A percentile compares a stretch with the other conserved stretches of the same genome.
These are phyloP conservation scores for Glonium stellatum DNA, from an alignment of 495 filamentous ascomycete genomes.

Conservation along the genomic window DNA sequence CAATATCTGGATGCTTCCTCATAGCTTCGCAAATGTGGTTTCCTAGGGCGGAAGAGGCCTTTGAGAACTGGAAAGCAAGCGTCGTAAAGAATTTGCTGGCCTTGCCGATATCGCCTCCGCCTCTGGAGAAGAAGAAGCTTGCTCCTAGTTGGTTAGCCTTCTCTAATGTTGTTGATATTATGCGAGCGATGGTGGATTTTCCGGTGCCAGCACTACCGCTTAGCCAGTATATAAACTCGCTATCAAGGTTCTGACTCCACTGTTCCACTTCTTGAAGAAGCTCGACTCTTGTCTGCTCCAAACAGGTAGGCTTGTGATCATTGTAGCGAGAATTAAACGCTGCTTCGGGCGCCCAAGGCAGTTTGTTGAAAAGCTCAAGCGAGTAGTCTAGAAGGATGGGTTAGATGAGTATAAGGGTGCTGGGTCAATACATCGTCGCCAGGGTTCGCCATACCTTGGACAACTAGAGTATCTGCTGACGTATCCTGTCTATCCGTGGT, in stretches of 20 bases:
- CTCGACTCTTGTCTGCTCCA: slow-evolving; percentile 15
- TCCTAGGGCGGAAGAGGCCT: neutral
- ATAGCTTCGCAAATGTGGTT: slow-evolving; percentile 1
- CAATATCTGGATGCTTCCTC: slow-evolving; percentile 5
- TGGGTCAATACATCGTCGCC: too few species aligned
- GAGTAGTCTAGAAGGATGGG: too few species aligned
- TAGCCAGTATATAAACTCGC: slow-evolving; percentile 31
- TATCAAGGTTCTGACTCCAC: slow-evolving; percentile 8
- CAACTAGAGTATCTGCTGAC: too few species aligned
- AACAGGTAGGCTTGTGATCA: slow-evolving; percentile 13
- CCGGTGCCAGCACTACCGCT: slow-evolving; percentile 16
- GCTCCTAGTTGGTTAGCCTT: slow-evolving; percentile 15
- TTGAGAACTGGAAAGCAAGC: slow-evolving; percentile 12
- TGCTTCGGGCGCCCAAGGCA: neutral
- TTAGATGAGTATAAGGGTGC: too few species aligned
- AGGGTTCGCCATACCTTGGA: too few species aligned
- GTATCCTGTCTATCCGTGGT: neutral
- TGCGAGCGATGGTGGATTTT: neutral
- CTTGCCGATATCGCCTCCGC: slow-evolving; percentile 15
- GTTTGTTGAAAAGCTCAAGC: too few species aligned
- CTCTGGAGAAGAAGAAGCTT: slow-evolving; percentile 29
- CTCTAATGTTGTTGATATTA: neutral
- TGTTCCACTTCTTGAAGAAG: slow-evolving; percentile 14
- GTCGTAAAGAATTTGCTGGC: slow-evolving; percentile 23
- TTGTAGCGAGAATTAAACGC: slow-evolving; percentile 12